Evolutionary conservation across 2,329 filamentous ascomycete species (phyloP).

Genomic region (Aspergillus japonicus): DNA sequence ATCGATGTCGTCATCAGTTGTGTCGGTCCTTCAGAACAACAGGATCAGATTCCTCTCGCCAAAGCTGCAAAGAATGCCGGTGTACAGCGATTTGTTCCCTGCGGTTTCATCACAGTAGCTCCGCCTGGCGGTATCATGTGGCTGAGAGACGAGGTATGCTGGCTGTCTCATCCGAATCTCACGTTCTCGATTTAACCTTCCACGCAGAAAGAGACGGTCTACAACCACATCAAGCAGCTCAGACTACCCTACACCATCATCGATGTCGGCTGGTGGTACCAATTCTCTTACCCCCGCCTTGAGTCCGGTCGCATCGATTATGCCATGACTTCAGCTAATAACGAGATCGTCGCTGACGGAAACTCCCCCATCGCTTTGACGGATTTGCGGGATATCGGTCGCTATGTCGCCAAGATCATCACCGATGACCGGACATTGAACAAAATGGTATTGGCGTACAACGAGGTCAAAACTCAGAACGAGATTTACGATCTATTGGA

Average conservation of each 20-base stretch:
- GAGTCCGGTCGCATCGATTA: constrained; percentile 50
- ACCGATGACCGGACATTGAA: constrained; percentile 55
- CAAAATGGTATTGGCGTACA: constrained; percentile 51
- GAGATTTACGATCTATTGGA: constrained; percentile 51
- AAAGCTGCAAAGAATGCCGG: constrained; percentile 52
- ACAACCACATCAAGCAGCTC: constrained; percentile 50
- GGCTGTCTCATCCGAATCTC: neutral
- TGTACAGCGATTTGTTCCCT: constrained; percentile 54
- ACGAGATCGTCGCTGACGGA: constrained; percentile 49
- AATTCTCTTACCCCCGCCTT: constrained; percentile 47
- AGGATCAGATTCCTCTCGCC: constrained; percentile 48
- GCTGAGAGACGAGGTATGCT: constrained; percentile 39
- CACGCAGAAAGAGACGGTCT: constrained; percentile 51
- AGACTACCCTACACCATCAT: constrained; percentile 57
- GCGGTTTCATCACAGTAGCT: constrained; percentile 49
- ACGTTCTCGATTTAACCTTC: neutral
- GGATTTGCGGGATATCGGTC: constrained; percentile 55
- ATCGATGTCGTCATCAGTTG: constrained; percentile 49
- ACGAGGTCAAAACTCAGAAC: constrained; percentile 48
- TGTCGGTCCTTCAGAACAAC: constrained; percentile 36
- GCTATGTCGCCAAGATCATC: constrained; percentile 53
- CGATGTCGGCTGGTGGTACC: constrained; percentile 61
- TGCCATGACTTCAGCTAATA: constrained; percentile 35
- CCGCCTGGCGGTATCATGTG: constrained; percentile 48
- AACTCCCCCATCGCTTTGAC: constrained; percentile 46